Conservation (phyloP, 192 early-diverging fungal genomes). For the Rhizophagus sp. region DNA sequence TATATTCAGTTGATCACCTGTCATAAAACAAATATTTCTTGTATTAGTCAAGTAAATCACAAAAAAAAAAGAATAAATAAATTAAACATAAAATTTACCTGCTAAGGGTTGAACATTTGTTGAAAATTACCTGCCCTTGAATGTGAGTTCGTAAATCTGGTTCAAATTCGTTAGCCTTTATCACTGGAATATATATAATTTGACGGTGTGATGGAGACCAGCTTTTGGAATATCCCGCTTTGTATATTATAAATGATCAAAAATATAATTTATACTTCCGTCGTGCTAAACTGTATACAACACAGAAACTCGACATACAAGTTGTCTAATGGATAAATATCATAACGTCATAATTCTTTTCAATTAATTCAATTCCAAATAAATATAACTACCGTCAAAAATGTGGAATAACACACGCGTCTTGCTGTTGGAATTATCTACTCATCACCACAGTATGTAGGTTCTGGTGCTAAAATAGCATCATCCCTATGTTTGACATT, state of each 20-base stretch:
- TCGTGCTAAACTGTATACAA: constrained; percentile 90
- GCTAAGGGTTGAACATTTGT: constrained; percentile 97
- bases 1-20: constrained; percentile 88
- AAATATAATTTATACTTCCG: no score
- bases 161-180: constrained; percentile 96
- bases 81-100: constrained; percentile 35
- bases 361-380: not conserved
- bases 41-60: not conserved
- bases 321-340: constrained; percentile 60
- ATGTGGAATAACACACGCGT: constrained; percentile 95
- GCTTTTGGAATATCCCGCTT: no score
- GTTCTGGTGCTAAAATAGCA: constrained; percentile 80
- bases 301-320: constrained; percentile 90
- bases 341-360: not conserved
- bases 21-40: not conserved
- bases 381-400: constrained; percentile 70
- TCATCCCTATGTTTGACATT: constrained; percentile 93
- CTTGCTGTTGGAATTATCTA: constrained; percentile 97
- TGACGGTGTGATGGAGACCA: constrained; percentile 90
- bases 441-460: constrained; percentile 90
- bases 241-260: no score
- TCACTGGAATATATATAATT: constrained; percentile 92
- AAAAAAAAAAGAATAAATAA: not conserved
- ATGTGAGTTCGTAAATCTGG: no score
- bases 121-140: no score